Evolutionary conservation across 345 rosid species (phyloP).

Genomic region (Brassica cretica): DNA sequence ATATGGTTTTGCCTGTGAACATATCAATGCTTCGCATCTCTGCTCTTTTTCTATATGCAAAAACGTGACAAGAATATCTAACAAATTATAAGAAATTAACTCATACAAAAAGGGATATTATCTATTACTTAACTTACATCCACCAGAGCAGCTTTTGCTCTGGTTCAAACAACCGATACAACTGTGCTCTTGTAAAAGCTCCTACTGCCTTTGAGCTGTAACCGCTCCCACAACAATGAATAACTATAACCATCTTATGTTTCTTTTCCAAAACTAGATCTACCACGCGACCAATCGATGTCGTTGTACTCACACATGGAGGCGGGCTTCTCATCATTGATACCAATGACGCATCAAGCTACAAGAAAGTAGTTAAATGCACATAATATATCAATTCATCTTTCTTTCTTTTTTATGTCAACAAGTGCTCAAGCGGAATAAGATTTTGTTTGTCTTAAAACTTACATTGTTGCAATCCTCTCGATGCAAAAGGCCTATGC

Average conservation of each 20-base stretch:
- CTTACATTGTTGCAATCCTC: constrained; percentile 69
- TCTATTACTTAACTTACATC: constrained; percentile 8
- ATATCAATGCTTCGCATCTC: not conserved
- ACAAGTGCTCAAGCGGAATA: constrained; percentile 9
- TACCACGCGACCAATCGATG: constrained; percentile 56
- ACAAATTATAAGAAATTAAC: not conserved
- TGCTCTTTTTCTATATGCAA: not conserved
- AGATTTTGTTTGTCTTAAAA: not conserved
- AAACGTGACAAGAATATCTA: not conserved
- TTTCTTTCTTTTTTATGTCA: not conserved
- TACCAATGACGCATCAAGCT: constrained; percentile 60
- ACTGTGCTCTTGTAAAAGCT: constrained; percentile 58
- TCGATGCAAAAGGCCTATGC: constrained; percentile 70
- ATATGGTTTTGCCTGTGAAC: not conserved
- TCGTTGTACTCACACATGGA: constrained; percentile 56
- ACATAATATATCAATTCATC: constrained; percentile 7
- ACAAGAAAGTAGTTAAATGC: constrained; percentile 27
- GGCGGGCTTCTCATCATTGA: constrained; percentile 77
- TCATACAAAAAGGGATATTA: not conserved
- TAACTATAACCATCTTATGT: constrained; percentile 64
- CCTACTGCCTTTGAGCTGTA: constrained; percentile 56
- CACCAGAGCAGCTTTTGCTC: constrained; percentile 36
- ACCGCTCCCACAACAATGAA: constrained; percentile 38
- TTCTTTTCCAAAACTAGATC: constrained; percentile 63
- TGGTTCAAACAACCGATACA: constrained; percentile 43